Evolutionary conservation across 306 rosid species (phyloP).

Genomic region (Malus fusca): DNA sequence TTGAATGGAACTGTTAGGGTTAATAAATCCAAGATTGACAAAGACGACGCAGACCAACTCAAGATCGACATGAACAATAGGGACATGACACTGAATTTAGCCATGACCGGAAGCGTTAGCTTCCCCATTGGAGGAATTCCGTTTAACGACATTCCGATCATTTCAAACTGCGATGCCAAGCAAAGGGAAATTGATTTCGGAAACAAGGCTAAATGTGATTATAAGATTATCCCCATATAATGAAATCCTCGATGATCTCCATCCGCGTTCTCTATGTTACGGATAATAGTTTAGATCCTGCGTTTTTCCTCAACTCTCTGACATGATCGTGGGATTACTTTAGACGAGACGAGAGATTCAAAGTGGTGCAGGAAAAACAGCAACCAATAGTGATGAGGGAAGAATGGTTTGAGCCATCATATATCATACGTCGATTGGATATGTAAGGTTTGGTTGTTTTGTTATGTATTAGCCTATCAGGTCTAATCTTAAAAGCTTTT

Average conservation of each 20-base stretch:
- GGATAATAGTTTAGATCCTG: background rate
- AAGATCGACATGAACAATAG: slow-evolving; percentile 6
- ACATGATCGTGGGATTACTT: background rate
- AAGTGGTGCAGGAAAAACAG: background rate
- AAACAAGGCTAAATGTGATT: slow-evolving; percentile 26
- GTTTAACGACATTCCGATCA: slow-evolving; percentile 15
- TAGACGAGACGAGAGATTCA: background rate
- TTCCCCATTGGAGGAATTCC: slow-evolving; percentile 14
- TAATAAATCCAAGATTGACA: background rate
- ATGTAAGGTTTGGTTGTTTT: background rate
- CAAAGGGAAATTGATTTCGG: slow-evolving; percentile 30
- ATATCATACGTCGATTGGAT: background rate
- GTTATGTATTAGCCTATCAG: background rate
- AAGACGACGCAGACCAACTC: slow-evolving; percentile 9
- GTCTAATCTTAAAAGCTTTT: background rate
- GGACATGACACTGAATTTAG: slow-evolving; percentile 27
- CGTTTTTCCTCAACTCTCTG: background rate
- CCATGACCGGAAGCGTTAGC: slow-evolving; percentile 22
- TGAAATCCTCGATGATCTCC: background rate
- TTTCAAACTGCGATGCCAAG: slow-evolving; percentile 17
- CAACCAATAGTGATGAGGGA: background rate
- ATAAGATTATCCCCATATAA: slow-evolving; percentile 8
- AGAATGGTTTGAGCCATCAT: background rate
- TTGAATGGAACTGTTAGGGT: slow-evolving; percentile 13
- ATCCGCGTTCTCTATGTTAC: background rate